phyloP scores from a whole-genome alignment of 305 asterid genomes.

The Salvia sclarea region DNA sequence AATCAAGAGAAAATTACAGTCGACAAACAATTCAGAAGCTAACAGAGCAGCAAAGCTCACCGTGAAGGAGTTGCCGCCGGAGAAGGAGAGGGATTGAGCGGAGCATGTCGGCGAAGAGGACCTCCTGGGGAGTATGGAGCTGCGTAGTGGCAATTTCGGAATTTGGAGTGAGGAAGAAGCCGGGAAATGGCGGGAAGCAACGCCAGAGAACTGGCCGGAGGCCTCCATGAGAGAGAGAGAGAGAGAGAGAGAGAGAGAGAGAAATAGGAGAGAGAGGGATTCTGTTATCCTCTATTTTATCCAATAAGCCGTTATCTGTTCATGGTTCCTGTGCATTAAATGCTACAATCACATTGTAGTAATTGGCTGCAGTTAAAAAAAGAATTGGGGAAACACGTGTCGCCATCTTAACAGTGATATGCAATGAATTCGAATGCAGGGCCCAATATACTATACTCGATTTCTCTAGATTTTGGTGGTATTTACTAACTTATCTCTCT shows the following conservation, averaged over 20 bases:
- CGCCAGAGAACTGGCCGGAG: slow-evolving; percentile 52
- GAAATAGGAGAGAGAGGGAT: slow-evolving; percentile 7
- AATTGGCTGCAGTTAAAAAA: too few relatives aligned
- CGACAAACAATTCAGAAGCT: not conserved
- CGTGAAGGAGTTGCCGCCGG: slow-evolving; percentile 58
- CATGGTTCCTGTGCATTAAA: too few relatives aligned
- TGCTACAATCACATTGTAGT: too few relatives aligned
- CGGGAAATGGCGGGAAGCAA: slow-evolving; percentile 66
- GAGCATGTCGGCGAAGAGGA: slow-evolving; percentile 50
- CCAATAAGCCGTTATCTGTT: too few relatives aligned
- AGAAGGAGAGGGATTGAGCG: slow-evolving; percentile 53
- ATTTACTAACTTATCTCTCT: too few relatives aligned
- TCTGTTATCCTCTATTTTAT: slow-evolving; percentile 37
- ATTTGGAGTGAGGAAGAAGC: slow-evolving; percentile 39
- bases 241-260: not conserved
- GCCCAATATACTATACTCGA: too few relatives aligned
- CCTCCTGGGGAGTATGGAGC: slow-evolving; percentile 38
- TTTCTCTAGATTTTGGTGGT: too few relatives aligned
- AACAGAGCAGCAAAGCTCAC: slow-evolving; percentile 37
- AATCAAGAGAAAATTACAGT: not conserved
- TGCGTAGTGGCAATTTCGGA: slow-evolving; percentile 36
- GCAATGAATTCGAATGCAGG: too few relatives aligned
- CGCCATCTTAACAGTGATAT: too few relatives aligned
- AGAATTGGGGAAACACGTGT: too few relatives aligned
- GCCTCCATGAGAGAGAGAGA: slow-evolving; percentile 54